A percentile compares a stretch with the other conserved stretches of the same genome.
Conservation (phyloP, 257 asterid species). For the Jacaranda mimosifolia region DNA sequence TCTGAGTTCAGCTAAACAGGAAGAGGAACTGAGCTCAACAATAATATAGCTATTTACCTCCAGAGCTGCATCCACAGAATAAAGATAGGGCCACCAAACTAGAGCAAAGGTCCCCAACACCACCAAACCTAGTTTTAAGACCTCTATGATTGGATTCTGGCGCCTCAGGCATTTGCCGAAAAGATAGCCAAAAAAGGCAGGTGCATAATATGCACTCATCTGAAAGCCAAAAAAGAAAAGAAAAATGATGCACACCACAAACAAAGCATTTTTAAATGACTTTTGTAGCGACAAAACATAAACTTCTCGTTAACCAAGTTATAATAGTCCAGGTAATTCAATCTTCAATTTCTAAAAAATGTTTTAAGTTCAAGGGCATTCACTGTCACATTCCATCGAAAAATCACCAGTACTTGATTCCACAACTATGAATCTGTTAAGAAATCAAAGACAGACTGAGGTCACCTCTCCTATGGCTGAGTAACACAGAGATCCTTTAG, state of each 20-base stretch:
- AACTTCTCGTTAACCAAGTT: conserved; percentile 4
- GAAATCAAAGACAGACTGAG: conserved; percentile 18
- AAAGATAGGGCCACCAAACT: conserved; percentile 92
- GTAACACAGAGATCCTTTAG: conserved; percentile 1
- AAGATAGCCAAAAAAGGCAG: conserved; percentile 90
- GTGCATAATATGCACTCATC: conserved; percentile 98
- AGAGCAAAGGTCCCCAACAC: conserved; percentile 88
- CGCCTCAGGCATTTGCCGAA: conserved; percentile 87
- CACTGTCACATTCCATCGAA: neutral
- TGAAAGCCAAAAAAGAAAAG: conserved; percentile 44
- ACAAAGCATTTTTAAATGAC: neutral
- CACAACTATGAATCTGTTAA: neutral
- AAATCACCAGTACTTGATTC: neutral
- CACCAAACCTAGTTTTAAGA: conserved; percentile 77
- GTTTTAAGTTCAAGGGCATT: neutral
- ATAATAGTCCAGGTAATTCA: conserved; percentile 11
- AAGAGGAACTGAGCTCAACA: conserved; percentile 21
- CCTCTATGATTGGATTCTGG: conserved; percentile 62
- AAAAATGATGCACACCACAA: neutral
- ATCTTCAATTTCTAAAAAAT: conserved; percentile 21
- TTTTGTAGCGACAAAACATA: neutral
- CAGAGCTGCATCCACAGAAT: conserved; percentile 69
- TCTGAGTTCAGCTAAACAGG: conserved; percentile 12
- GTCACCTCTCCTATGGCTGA: conserved; percentile 1
- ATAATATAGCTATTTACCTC: conserved; percentile 58